Base-by-base conservation (phyloP, 2,329 filamentous ascomycete species). In the Xylaria sp. region DNA sequence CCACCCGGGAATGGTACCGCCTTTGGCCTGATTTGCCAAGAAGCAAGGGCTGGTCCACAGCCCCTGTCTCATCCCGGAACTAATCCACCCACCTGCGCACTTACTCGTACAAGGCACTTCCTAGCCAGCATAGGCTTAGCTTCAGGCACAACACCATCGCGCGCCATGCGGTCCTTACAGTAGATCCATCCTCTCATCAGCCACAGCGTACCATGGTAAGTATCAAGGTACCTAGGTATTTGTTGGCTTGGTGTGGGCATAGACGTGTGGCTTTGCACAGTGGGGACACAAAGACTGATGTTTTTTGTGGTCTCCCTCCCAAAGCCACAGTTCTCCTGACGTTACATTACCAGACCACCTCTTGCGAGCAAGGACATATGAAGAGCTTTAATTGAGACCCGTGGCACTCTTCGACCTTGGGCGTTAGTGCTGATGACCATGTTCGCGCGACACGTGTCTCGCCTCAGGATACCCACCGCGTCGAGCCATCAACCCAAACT, bases 371-470 rank as follows among this genome's bases (percentile, higher is more conserved):
- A 52, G 25, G 21, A 51, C 60, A 54, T 43, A 40, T 52, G 21
- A 60, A 47, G 6, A 37, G n/a, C n/a, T n/a, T n/a, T n/a, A n/a
- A 29, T 35, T 21, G 47, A 48, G 40, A 31, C 11, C 29, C 9
- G 37, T 27, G 29, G 13, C 48, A 27, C 23, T 6, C 2, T 33
- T 44, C 31, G 25, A 29, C 40, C 38, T 47, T 33, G 33, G 49
- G 38, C 19, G 46, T 35, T 33, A 47, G 47, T 11, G 56, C 33
- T 44, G 48, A 52, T 49, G 6, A 58, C 49, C 46, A 65, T 67
- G 63, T 49, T 66, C 11, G 48, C 47, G 40, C 54, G 57, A 53
- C 54, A 52, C 29, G 37, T 52, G 52, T 46, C 38, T 55, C 57
- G 55, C 33, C 27, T 57, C 15, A 40, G 23, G 40, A 27, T 56